A percentile compares a stretch with the other conserved stretches of the same genome.
Conservation (phyloP, 208 protist genomes). For the Leishmania mexicana region DNA sequence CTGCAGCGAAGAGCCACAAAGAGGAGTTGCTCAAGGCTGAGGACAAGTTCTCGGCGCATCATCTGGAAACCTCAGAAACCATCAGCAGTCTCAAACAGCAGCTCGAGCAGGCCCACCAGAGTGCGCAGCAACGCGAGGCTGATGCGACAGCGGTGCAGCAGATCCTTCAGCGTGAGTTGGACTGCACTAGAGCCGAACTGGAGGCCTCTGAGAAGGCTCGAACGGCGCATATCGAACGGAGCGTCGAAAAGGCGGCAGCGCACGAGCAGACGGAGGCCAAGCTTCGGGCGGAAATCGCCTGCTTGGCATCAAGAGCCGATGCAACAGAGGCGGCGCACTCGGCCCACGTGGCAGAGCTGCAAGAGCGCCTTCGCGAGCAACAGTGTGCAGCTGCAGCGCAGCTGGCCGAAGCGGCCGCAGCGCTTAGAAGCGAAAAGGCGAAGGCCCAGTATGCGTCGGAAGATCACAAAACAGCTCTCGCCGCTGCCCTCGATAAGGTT, state of each 20-base stretch:
- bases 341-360: background rate
- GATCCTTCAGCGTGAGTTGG: background rate
- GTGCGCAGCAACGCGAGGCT: background rate
- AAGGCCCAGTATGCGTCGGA: background rate
- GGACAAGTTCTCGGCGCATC: background rate
- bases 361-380: background rate
- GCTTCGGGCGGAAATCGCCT: background rate
- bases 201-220: conserved; percentile 13
- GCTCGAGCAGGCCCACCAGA: conserved; percentile 4
- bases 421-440: background rate
- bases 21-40: conserved; percentile 9
- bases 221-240: conserved; percentile 6
- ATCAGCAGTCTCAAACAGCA: background rate
- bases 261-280: conserved; percentile 3
- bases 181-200: background rate
- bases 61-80: background rate
- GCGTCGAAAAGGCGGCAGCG: conserved; percentile 4
- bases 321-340: background rate
- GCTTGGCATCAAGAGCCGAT: background rate
- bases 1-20: background rate
- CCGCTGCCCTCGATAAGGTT: background rate
- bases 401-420: conserved; percentile 1
- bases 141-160: background rate
- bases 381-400: background rate
- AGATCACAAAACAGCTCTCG: background rate